These are phyloP conservation scores for Lenwebbia sp. DNA, from an alignment of 345 rosid genomes.

Conservation along the genomic window DNA sequence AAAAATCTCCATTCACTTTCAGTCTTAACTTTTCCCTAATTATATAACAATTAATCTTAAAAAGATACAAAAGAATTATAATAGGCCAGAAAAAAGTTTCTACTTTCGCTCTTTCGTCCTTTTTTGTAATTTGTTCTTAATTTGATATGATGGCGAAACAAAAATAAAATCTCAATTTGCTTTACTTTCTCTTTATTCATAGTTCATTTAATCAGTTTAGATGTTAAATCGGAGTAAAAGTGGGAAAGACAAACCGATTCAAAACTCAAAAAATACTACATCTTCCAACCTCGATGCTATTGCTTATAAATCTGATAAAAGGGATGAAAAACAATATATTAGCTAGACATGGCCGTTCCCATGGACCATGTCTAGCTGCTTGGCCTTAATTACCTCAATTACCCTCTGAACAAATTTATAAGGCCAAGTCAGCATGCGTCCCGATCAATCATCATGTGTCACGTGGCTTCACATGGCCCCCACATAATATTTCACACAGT, in stretches of 20 bases:
- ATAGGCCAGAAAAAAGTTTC: not conserved
- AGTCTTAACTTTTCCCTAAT: not conserved
- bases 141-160: not conserved
- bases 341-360: no score
- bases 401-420: no score
- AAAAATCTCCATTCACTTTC: not conserved
- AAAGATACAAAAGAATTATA: not conserved
- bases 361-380: no score
- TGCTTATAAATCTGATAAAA: not conserved
- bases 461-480: no score
- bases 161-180: not conserved
- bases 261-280: not conserved
- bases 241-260: accelerated
- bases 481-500: no score
- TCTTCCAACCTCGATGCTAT: not conserved
- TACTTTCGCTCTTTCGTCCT: not conserved
- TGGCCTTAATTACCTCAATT: no score
- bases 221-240: not conserved
- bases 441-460: no score
- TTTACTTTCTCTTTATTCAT: not conserved
- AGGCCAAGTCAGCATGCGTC: no score
- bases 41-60: not conserved
- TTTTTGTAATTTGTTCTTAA: not conserved
- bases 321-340: no score
- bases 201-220: not conserved